These are phyloP conservation scores for Scopulariopsis brevicaulis DNA, from an alignment of 2,329 filamentous ascomycete species.

Conservation along the genomic window DNA sequence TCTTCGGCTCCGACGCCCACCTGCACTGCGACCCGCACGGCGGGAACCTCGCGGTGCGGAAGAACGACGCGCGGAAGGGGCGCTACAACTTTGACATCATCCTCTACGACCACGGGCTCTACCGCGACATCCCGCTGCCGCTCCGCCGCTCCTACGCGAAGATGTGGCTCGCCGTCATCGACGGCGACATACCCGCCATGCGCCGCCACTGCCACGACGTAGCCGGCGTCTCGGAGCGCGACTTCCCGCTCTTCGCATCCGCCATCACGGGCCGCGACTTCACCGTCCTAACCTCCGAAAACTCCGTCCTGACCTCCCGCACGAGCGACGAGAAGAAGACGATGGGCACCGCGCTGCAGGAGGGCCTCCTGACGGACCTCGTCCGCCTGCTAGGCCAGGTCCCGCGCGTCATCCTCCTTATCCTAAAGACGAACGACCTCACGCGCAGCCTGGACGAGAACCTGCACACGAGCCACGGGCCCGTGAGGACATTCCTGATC, in stretches of 20 bases:
- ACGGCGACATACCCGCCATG: conserved; percentile 79
- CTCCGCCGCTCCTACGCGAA: conserved; percentile 85
- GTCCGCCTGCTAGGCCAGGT: conserved; percentile 83
- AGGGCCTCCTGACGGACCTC: conserved; percentile 79
- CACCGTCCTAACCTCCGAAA: conserved; percentile 48
- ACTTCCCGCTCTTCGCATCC: conserved; percentile 90
- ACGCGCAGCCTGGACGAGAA: conserved; percentile 91
- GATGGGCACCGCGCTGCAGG: conserved; percentile 75
- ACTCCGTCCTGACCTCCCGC: conserved; percentile 44
- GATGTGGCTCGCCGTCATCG: conserved; percentile 92
- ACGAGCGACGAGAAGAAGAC: conserved; percentile 70
- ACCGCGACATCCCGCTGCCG: conserved; percentile 75
- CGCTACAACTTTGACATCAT: conserved; percentile 84
- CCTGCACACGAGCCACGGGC: conserved; percentile 60
- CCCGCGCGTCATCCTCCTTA: conserved; percentile 83
- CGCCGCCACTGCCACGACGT: conserved; percentile 80
- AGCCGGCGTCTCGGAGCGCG: conserved; percentile 75
- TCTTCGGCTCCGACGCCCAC: conserved; percentile 80
- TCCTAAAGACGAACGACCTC: conserved; percentile 95
- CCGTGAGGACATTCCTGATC: conserved; percentile 55
- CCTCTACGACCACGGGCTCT: conserved; percentile 93
- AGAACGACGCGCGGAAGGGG: conserved; percentile 47
- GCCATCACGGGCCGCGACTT: conserved; percentile 95
- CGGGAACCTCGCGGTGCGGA: conserved; percentile 86
- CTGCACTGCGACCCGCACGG: conserved; percentile 96